phyloP scores from a whole-genome alignment of 257 asterid genomes.

The Paulownia fortunei region DNA sequence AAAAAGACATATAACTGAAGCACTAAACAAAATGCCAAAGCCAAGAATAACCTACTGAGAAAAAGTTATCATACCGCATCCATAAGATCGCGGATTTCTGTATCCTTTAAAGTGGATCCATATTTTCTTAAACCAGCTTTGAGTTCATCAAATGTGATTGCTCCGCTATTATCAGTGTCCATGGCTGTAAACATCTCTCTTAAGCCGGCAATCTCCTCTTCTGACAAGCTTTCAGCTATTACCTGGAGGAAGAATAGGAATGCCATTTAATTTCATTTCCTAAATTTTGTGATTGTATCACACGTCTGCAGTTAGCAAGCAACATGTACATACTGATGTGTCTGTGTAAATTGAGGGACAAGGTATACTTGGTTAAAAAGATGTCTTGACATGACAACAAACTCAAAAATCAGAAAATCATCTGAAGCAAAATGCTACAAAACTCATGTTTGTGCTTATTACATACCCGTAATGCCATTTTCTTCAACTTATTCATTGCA shows the following conservation, averaged over 20 bases:
- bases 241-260: conserved; percentile 55
- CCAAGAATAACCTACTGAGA: neutral
- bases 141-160: conserved; percentile 89
- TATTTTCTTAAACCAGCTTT: conserved; percentile 86
- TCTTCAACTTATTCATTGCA: conserved; percentile 82
- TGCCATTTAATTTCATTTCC: conserved; percentile 18
- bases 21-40: neutral
- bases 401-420: conserved; percentile 3
- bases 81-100: conserved; percentile 89
- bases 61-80: conserved; percentile 63
- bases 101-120: conserved; percentile 85
- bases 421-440: neutral
- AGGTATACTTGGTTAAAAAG: conserved; percentile 11
- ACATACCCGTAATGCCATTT: conserved; percentile 91
- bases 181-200: conserved; percentile 87
- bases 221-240: conserved; percentile 90
- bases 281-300: conserved; percentile 5
- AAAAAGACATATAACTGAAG: neutral
- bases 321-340: neutral
- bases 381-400: conserved; percentile 23
- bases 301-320: neutral
- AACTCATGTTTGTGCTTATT: neutral
- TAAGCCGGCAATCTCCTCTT: conserved; percentile 90
- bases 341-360: neutral
- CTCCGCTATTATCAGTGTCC: conserved; percentile 90